phyloP scores from a whole-genome alignment of 345 rosid genomes.

The Rhizophora mangle region DNA sequence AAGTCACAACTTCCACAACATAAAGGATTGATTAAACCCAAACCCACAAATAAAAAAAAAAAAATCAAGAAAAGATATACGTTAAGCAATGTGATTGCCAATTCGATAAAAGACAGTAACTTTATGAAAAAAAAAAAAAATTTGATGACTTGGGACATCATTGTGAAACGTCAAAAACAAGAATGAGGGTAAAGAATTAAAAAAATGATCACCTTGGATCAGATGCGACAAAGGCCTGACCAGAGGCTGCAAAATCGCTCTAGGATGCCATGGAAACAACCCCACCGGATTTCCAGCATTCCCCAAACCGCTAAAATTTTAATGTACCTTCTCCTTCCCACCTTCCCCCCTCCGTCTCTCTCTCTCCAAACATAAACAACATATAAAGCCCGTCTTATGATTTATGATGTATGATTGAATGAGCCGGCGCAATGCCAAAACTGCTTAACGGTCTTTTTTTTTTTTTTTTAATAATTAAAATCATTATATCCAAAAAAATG shows the following conservation, averaged over 20 bases:
- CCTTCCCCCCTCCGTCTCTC: slow-evolving; percentile 2
- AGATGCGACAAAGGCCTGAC: slow-evolving; percentile 23
- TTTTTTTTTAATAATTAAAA: too few species aligned
- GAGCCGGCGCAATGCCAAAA: slow-evolving; percentile 13
- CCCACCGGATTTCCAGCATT: slow-evolving; percentile 37
- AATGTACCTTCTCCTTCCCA: neutral
- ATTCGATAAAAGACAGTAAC: slow-evolving; percentile 6
- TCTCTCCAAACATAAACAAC: neutral
- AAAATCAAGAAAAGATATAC: neutral
- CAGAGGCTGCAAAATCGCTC: slow-evolving; percentile 29
- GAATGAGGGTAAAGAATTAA: neutral
- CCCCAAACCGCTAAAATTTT: slow-evolving; percentile 26
- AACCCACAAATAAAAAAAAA: neutral
- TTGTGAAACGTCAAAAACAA: neutral
- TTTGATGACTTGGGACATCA: too few species aligned
- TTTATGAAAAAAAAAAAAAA: neutral
- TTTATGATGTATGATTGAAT: neutral
- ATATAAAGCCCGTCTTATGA: neutral
- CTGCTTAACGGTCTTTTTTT: neutral
- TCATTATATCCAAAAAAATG: too few species aligned
- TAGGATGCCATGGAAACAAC: slow-evolving; percentile 28
- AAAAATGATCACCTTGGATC: slow-evolving; percentile 22
- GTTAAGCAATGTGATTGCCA: slow-evolving; percentile 11
- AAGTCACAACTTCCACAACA: neutral
- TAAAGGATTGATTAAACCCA: neutral